These are phyloP conservation scores for Stephanodiscus triporus DNA, from an alignment of 108 stramenopile genomes.

Conservation along the genomic window DNA sequence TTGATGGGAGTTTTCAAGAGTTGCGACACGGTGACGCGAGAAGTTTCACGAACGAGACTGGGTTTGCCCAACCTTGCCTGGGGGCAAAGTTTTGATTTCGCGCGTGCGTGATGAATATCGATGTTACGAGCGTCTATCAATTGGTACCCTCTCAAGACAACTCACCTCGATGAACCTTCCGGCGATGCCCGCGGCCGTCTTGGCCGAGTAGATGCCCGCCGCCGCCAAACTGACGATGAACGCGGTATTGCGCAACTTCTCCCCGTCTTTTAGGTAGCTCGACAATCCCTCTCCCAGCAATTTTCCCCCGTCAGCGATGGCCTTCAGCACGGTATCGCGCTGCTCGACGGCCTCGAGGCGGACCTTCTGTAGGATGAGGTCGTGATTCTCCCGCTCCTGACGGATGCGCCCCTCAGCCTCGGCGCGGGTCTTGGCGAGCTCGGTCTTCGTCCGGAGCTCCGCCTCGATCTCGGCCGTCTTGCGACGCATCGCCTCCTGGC, in stretches of 20 bases:
- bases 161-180: conserved; percentile 92
- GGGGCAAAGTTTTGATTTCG: neutral
- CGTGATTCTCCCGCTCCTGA: conserved; percentile 97
- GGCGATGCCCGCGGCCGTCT: conserved; percentile 87
- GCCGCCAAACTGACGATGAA: conserved; percentile 92
- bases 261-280: conserved; percentile 86
- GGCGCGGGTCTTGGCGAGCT: conserved; percentile 88
- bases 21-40: conserved; percentile 72
- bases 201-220: conserved; percentile 91
- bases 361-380: conserved; percentile 91
- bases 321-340: conserved; percentile 92
- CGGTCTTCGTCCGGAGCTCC: conserved; percentile 86
- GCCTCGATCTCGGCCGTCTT: conserved; percentile 98
- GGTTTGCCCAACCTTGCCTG: conserved; percentile 94
- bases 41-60: conserved; percentile 96
- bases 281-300: conserved; percentile 86
- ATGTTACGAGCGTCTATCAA: neutral
- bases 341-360: conserved; percentile 84
- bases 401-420: conserved; percentile 95
- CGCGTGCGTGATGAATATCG: neutral
- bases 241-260: conserved; percentile 91
- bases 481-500: conserved; percentile 95
- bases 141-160: neutral
- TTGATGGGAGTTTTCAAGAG: conserved; percentile 61
- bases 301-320: conserved; percentile 90